Evolutionary conservation across 2,329 filamentous ascomycete species (phyloP), one percentile per base, ranked within the genome.

Genomic region (Didymella arachidicola): DNA sequence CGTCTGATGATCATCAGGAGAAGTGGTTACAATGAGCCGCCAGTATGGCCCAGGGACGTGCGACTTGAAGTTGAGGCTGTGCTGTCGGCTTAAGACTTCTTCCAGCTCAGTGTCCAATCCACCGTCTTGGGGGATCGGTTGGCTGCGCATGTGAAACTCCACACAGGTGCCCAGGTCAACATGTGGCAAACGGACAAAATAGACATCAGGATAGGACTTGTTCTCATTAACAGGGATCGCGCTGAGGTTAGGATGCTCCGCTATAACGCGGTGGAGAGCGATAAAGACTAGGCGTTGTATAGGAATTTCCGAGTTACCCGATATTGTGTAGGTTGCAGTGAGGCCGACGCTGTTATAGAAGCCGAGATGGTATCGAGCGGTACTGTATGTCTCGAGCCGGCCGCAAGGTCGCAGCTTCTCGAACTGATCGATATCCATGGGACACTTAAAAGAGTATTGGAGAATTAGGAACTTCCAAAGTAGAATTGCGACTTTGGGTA

Each of bases 311-410:
- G 10, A 10, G 3, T 39, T 10, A 2, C 46, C 14, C 2, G 60
- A 29, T 18, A 30, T 22, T 1, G 52, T 54, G 48, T 70, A 68
- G 7, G 67, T 73, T 29, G 76, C 79, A 18, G 77, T 71, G 32
- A 81, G 66, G 10, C 72, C 77, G 30, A 79, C 77, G 60, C 80
- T 82, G 49, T 73, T 72, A 65, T 81, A 82, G 51, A 79, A 79
- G 0, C 70, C 70, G 4, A 80, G 60, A 41, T 79, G 68, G 51
- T 82, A 78, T 22, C 78, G 76, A 7, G 75, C 60, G 0, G 78
- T 79, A 7, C 79, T 81, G 65, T 77, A 79, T 44, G 78, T 76
- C 67, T 83, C 81, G 39, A 81, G 64, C 22, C 71, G 72, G 42
- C 80, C 68, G 36, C 66, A 69, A 22, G 62, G 53, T 14, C 68